Percentiles rank a stretch among this genome's conserved stretches.
Conservation (phyloP, 495 filamentous ascomycete genomes). For the Aspergillus sparsus region DNA sequence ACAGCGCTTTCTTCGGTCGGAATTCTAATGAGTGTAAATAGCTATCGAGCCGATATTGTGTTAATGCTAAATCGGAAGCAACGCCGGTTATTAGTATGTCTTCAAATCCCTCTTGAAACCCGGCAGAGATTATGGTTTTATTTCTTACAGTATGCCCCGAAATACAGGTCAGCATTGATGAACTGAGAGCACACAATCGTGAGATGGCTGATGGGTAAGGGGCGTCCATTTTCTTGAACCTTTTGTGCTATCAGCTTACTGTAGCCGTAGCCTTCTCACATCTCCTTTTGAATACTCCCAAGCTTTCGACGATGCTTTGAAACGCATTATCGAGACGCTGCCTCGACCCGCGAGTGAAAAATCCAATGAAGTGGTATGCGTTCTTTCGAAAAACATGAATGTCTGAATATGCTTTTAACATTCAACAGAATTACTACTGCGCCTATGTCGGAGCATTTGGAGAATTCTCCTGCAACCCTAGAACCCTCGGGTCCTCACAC, state of each 20-base stretch:
- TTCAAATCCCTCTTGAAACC: not conserved
- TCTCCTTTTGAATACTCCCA: constrained; percentile 84
- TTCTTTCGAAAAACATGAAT: constrained; percentile 2
- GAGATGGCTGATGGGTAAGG: constrained; percentile 81
- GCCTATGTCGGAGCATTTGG: constrained; percentile 95
- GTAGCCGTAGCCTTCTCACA: constrained; percentile 60
- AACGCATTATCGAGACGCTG: constrained; percentile 78
- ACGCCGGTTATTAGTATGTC: constrained; percentile 62
- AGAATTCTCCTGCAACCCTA: constrained; percentile 90
- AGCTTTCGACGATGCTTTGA: constrained; percentile 87
- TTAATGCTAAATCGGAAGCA: constrained; percentile 89
- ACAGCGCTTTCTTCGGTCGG: not conserved
- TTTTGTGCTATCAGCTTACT: constrained; percentile 12
- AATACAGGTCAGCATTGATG: constrained; percentile 84
- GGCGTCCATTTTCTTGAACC: not conserved
- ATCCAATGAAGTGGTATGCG: constrained; percentile 59
- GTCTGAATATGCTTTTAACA: constrained; percentile 19
- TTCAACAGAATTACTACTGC: constrained; percentile 75
- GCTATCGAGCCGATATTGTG: constrained; percentile 82
- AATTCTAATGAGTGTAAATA: constrained; percentile 31
- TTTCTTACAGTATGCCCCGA: not conserved
- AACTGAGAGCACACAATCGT: constrained; percentile 85
- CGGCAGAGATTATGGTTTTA: not conserved
- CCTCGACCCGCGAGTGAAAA: constrained; percentile 62
- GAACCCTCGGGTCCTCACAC: constrained; percentile 83